Percentiles rank a stretch among this genome's conserved stretches.
Conservation (phyloP, 305 asterid genomes). For the Withania somnifera region DNA sequence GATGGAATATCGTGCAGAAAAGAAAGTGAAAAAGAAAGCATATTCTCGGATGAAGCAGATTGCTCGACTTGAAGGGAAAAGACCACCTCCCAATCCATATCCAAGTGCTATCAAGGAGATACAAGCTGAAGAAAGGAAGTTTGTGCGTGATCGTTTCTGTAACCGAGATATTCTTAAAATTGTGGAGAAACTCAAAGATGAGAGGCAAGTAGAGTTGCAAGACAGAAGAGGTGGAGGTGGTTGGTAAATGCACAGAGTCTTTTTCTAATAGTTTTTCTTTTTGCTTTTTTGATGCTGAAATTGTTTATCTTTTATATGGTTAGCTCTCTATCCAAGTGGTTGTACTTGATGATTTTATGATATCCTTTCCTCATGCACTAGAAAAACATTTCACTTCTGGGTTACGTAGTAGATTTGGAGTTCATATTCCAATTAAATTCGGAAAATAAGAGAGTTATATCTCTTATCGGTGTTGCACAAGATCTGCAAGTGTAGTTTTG, state of each 20-base stretch:
- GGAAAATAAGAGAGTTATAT: neutral
- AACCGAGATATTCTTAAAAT: slow-evolving; percentile 26
- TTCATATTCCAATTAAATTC: neutral
- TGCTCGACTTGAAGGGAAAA: slow-evolving; percentile 53
- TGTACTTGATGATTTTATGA: neutral
- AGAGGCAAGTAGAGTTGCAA: slow-evolving; percentile 30
- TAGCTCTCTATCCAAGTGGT: neutral
- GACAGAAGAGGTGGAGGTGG: slow-evolving; percentile 31
- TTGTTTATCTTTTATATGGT: neutral
- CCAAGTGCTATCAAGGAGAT: slow-evolving; percentile 71
- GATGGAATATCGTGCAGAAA: slow-evolving; percentile 71
- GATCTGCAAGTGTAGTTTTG: neutral
- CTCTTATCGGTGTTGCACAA: neutral
- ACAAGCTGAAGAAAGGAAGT: slow-evolving; percentile 71
- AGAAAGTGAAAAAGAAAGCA: slow-evolving; percentile 50
- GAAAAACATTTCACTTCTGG: neutral
- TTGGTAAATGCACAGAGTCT: slow-evolving; percentile 8
- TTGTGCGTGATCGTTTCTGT: slow-evolving; percentile 50
- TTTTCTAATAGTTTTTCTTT: neutral
- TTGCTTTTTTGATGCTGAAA: neutral
- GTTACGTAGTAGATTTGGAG: neutral
- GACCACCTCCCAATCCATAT: slow-evolving; percentile 68
- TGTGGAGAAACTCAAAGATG: slow-evolving; percentile 37
- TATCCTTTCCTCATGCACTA: neutral
- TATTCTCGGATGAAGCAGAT: slow-evolving; percentile 60